Base-by-base conservation (phyloP, 2,329 filamentous ascomycete genomes). In the Fusarium buharicum region DNA sequence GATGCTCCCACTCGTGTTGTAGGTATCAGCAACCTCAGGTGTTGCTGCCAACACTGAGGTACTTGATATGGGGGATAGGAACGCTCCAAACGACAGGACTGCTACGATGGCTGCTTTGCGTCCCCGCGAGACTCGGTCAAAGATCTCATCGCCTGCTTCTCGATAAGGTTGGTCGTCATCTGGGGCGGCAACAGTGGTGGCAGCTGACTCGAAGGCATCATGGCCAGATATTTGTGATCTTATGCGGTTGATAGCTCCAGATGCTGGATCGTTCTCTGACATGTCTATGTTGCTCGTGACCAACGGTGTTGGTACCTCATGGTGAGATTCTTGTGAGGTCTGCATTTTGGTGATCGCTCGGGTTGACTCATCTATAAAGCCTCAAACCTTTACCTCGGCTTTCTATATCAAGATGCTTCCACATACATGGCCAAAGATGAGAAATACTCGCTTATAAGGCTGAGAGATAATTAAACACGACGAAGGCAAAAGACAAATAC, bases 31-130 rank as follows among this genome's bases (percentile, higher is more conserved):
- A 6, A 94, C 87, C 73, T 94, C 90, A 2, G 90, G 90, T 1
- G 90, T 85, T 3, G 90, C 91, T 1, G 90, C 83, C 12, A 94
- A 76, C 9, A 93, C 86, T 1, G 88, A 88, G 0, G 90, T 93
- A 34, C 87, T 91, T 12, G 87, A 90, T 20, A 92, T 84, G 0
- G 91, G 91, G 1, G 91, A 87, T 39, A 94, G 79, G 62, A 94
- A 92, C 22, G 88, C 86, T 75, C 90, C 92, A 71, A 89, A 91
- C 1, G 90, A 88, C 48, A 93, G 76, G 6, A 93, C 82, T 10
- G 80, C 78, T 14, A 92, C 88, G 48, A 94, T 90, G 59, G 86
- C 70, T 3, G 81, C 72, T 74, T 94, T 95, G 36, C 87, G 84
- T 14, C 78, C 76, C 4, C 76, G 75, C 0, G 87, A 82, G 59